Conservation (phyloP, 805 yeast species). For the Cyberlindnera maclurae region DNA sequence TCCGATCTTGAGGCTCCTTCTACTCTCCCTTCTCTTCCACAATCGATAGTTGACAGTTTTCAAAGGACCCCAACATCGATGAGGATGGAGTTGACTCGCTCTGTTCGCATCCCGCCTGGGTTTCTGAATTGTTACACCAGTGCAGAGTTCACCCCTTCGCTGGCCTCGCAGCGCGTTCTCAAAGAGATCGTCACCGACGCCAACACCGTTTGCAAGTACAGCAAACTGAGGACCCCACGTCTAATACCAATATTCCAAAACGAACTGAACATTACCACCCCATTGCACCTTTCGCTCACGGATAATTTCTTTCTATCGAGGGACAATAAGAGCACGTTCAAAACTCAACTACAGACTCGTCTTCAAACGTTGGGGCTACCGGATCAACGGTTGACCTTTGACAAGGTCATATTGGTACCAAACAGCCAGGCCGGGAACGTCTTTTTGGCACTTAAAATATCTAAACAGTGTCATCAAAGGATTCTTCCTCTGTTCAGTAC, state of each 20-base stretch:
- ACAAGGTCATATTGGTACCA: conserved; percentile 6
- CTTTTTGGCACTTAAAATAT: conserved; percentile 7
- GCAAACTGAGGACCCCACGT: conserved; percentile 5
- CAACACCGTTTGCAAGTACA: conserved; percentile 10
- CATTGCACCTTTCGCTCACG: conserved; percentile 13
- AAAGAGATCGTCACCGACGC: conserved; percentile 1
- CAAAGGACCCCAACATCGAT: conserved; percentile 1
- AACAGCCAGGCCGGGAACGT: conserved; percentile 2
- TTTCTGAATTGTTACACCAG: conserved; percentile 5
- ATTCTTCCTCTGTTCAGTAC: conserved; percentile 6
- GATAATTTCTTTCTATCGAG: conserved; percentile 8
- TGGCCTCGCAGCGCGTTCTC: not conserved
- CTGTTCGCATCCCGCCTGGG: conserved; percentile 3
- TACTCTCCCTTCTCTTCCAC: conserved; percentile 11
- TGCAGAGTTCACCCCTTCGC: conserved; percentile 7
- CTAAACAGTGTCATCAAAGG: conserved; percentile 2
- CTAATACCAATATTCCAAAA: conserved; percentile 6
- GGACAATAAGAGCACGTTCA: conserved; percentile 2
- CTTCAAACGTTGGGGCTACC: not conserved
- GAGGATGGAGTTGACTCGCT: conserved; percentile 1
- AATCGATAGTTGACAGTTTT: conserved; percentile 1
- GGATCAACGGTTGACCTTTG: conserved; percentile 4
- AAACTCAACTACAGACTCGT: not conserved
- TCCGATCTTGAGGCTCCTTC: not conserved
- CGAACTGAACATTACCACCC: conserved; percentile 2